Percentiles rank a stretch among this genome's conserved stretches.
Evolutionary conservation across 805 yeast genomes (phyloP).

Genomic region (Saccharomycopsis sp.): DNA sequence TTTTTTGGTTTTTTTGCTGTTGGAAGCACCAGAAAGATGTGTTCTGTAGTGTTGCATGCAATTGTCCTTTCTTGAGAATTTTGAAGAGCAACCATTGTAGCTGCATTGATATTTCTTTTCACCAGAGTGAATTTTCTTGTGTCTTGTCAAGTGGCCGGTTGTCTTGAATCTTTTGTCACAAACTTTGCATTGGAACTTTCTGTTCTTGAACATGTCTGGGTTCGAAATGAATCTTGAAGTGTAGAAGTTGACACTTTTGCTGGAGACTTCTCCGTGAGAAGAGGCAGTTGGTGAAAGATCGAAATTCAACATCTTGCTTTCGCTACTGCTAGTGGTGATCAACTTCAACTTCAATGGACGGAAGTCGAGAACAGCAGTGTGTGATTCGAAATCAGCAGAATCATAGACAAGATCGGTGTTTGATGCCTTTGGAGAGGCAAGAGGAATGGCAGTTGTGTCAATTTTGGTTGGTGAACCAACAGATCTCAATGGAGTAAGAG

Average conservation of each 20-base stretch:
- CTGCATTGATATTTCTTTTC: slow-evolving; percentile 64
- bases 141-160: slow-evolving; percentile 67
- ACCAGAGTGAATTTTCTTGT: slow-evolving; percentile 66
- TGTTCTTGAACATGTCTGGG: slow-evolving; percentile 16
- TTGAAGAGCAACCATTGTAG: slow-evolving; percentile 33
- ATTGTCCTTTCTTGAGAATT: slow-evolving; percentile 21
- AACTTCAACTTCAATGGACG: slow-evolving; percentile 16
- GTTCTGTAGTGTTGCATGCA: slow-evolving; percentile 21
- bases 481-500: slow-evolving; percentile 1
- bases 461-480: slow-evolving; percentile 1
- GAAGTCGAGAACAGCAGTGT: slow-evolving; percentile 40
- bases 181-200: slow-evolving; percentile 20
- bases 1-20: too few relatives aligned
- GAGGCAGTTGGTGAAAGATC: slow-evolving; percentile 6
- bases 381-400: slow-evolving; percentile 83
- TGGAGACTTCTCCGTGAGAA: not conserved
- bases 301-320: slow-evolving; percentile 14
- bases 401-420: not conserved
- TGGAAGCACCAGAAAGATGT: slow-evolving; percentile 6
- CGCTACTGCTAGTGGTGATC: slow-evolving; percentile 4
- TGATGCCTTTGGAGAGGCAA: slow-evolving; percentile 3
- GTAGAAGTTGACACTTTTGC: slow-evolving; percentile 8
- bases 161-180: slow-evolving; percentile 56
- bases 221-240: slow-evolving; percentile 20
- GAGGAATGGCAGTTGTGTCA: too few relatives aligned